Conservation (phyloP, 2,329 filamentous ascomycete genomes). For the Fusarium protoensiforme region DNA sequence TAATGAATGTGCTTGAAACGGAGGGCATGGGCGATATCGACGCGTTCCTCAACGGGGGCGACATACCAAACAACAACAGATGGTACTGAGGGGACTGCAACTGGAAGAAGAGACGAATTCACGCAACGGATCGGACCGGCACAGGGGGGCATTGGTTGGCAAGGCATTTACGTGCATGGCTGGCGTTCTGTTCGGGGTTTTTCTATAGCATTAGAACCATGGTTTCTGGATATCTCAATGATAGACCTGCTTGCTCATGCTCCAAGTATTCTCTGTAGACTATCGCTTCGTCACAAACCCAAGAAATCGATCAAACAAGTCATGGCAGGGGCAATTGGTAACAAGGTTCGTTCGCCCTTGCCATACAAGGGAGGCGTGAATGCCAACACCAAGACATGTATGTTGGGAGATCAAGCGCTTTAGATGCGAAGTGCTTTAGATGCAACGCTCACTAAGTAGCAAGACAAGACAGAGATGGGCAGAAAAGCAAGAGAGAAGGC, state of each 20-base stretch:
- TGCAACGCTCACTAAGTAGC: background rate
- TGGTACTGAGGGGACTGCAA: conserved; percentile 45
- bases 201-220: conserved; percentile 32
- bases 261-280: conserved; percentile 11
- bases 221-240: conserved; percentile 8
- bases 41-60: conserved; percentile 61
- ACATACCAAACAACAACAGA: conserved; percentile 42
- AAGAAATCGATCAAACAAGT: background rate
- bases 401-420: background rate
- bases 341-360: background rate
- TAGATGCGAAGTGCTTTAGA: background rate
- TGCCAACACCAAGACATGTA: background rate
- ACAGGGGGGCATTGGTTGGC: background rate
- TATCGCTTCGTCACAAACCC: background rate
- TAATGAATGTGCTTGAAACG: conserved; percentile 83
- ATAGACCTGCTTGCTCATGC: conserved; percentile 13
- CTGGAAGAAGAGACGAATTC: conserved; percentile 7
- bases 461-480: background rate
- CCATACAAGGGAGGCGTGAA: background rate
- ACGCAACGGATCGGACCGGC: conserved; percentile 9
- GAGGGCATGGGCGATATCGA: conserved; percentile 73
- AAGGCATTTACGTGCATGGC: background rate
- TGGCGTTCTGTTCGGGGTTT: conserved; percentile 22
- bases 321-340: background rate
- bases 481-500: background rate